A percentile compares a stretch with the other conserved stretches of the same genome.
Evolutionary conservation across 2,329 filamentous ascomycete species (phyloP).

Genomic region (Ophiostoma ips): DNA sequence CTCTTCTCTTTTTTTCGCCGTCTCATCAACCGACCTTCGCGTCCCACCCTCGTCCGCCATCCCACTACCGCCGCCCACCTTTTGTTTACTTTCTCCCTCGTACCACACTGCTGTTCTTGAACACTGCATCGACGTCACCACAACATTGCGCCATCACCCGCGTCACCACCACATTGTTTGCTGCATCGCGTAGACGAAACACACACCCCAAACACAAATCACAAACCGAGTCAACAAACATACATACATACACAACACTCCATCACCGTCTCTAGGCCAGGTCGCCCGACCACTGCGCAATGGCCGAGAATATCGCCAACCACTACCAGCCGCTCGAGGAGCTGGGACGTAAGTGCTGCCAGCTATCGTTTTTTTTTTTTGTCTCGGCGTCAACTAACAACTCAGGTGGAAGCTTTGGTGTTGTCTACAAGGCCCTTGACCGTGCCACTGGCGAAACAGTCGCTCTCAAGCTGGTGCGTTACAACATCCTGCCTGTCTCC

Average conservation of each 20-base stretch:
- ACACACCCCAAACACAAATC: too few relatives aligned
- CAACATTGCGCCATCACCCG: not conserved
- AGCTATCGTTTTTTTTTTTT: too few relatives aligned
- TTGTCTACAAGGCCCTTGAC: conserved; percentile 94
- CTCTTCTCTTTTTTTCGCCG: too few relatives aligned
- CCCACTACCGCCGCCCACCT: too few relatives aligned
- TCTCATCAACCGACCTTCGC: too few relatives aligned
- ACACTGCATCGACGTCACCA: too few relatives aligned
- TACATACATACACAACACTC: too few relatives aligned
- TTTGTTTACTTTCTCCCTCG: too few relatives aligned
- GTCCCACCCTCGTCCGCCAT: too few relatives aligned
- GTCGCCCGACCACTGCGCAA: conserved; percentile 9
- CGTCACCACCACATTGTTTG: not conserved
- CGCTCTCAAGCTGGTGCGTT: conserved; percentile 83
- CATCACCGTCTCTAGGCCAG: not conserved
- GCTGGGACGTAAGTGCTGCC: conserved; percentile 54
- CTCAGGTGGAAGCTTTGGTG: conserved; percentile 82
- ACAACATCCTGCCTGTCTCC: not conserved
- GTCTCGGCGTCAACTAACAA: not conserved
- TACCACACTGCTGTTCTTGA: too few relatives aligned
- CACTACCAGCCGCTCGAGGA: conserved; percentile 94
- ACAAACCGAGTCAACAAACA: not conserved
- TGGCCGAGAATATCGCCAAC: conserved; percentile 58
- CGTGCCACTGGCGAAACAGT: conserved; percentile 82
- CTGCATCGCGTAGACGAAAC: too few relatives aligned